Evolutionary conservation across 169 alveolate species (phyloP).

Genomic region (Perkinsus chesapeaki): DNA sequence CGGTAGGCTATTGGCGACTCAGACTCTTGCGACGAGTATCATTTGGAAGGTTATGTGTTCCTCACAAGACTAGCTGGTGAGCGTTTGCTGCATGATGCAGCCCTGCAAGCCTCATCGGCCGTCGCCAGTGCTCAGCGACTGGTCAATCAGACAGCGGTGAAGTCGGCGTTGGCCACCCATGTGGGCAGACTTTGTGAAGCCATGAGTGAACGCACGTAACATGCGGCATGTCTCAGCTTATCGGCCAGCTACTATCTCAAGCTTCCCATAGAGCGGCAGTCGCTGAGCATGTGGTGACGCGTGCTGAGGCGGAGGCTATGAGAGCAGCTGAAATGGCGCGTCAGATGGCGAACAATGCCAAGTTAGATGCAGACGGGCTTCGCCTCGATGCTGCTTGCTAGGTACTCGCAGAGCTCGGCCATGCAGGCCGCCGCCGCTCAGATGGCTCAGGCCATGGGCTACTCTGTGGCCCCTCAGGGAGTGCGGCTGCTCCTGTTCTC

Average conservation of each 20-base stretch:
- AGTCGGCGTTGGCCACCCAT: neutral
- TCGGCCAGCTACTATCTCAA: neutral
- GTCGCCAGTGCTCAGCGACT: neutral
- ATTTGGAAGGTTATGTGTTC: neutral
- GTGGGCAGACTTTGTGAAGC: neutral
- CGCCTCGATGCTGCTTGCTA: neutral
- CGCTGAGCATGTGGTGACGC: neutral
- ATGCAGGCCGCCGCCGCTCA: neutral
- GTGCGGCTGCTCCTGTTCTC: neutral
- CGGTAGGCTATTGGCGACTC: neutral
- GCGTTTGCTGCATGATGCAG: neutral
- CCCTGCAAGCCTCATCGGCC: neutral
- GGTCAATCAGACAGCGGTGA: neutral
- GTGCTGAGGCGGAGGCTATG: neutral
- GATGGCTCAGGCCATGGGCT: conserved; percentile 3
- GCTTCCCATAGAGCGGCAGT: neutral
- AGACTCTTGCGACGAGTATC: neutral
- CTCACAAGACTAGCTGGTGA: neutral
- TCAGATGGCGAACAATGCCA: neutral
- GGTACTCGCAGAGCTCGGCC: neutral
- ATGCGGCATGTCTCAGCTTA: neutral
- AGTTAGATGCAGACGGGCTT: neutral
- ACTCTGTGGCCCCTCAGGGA: neutral
- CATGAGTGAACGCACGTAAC: too few species aligned
- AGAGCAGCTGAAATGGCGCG: neutral